Evolutionary conservation across 805 yeast species (phyloP).

Genomic region (Torulaspora microellipsoides): DNA sequence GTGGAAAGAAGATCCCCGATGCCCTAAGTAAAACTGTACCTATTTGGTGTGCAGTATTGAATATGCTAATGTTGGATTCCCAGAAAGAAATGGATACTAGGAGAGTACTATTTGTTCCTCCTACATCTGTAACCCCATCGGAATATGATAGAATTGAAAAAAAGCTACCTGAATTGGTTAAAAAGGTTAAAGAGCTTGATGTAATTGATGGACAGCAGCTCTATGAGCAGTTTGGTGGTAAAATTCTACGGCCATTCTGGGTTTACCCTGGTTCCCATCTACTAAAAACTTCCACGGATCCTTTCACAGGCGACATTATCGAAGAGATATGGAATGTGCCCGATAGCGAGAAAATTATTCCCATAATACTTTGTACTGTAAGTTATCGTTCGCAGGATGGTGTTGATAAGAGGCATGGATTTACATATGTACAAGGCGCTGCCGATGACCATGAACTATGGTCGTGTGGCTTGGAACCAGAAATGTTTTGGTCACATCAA

Average conservation of each 20-base stretch:
- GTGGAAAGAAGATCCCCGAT: conserved; percentile 84
- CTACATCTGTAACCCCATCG: conserved; percentile 48
- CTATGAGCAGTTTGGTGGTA: conserved; percentile 33
- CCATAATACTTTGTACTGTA: conserved; percentile 55
- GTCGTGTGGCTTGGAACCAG: conserved; percentile 55
- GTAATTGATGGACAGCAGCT: conserved; percentile 37
- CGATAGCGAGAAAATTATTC: conserved; percentile 35
- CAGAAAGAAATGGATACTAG: conserved; percentile 2
- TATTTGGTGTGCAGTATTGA: conserved; percentile 83
- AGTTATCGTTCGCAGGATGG: conserved; percentile 63
- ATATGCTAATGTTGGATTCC: conserved; percentile 45
- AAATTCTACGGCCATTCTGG: conserved; percentile 62
- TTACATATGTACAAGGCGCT: conserved; percentile 80
- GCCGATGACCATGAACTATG: conserved; percentile 93
- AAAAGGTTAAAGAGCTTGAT: conserved; percentile 39
- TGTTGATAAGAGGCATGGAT: conserved; percentile 42
- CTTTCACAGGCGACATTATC: conserved; percentile 31
- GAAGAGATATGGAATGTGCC: conserved; percentile 34
- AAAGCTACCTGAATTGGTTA: conserved; percentile 47
- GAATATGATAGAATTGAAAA: conserved; percentile 51
- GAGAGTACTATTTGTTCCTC: conserved; percentile 45
- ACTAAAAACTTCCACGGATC: conserved; percentile 21
- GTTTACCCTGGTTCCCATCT: conserved; percentile 49
- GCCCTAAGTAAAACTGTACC: conserved; percentile 84
- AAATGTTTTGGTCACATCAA: conserved; percentile 50